Percentiles rank a stretch among this genome's conserved stretches.
Conservation (phyloP, 2,329 filamentous ascomycete species). For the Cladosporium sp. region DNA sequence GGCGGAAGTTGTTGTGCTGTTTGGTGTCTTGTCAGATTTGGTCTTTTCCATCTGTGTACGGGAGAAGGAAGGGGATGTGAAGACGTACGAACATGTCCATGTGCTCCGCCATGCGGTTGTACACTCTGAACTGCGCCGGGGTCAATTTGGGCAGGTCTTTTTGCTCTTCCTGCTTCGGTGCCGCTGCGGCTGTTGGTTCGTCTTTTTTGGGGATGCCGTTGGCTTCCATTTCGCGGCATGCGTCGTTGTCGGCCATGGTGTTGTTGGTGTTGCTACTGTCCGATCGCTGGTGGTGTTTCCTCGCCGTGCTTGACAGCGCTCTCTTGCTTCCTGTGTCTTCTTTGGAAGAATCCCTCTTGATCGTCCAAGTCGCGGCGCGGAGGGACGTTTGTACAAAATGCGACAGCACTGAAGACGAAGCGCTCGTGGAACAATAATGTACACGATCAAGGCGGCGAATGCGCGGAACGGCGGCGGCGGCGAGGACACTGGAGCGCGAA, state of each 20-base stretch:
- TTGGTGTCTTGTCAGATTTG: neutral
- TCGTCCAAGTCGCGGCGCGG: too few relatives aligned
- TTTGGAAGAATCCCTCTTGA: too few relatives aligned
- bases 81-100: constrained; percentile 69
- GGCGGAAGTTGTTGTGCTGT: constrained; percentile 73
- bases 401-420: too few relatives aligned
- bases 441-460: too few relatives aligned
- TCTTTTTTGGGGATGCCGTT: constrained; percentile 21
- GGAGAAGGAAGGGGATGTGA: constrained; percentile 7
- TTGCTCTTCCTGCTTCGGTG: constrained; percentile 12
- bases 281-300: too few relatives aligned
- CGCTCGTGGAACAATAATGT: too few relatives aligned
- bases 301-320: neutral
- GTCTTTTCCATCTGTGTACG: neutral
- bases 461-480: too few relatives aligned
- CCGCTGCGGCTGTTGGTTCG: constrained; percentile 18
- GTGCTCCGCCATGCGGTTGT: constrained; percentile 68
- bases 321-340: too few relatives aligned
- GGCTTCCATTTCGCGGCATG: constrained; percentile 25
- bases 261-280: too few relatives aligned
- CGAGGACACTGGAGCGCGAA: too few relatives aligned
- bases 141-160: constrained; percentile 58
- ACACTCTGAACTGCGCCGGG: constrained; percentile 61
- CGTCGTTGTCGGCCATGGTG: constrained; percentile 21
- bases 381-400: too few relatives aligned